Base-by-base conservation (phyloP, 352 stramenopile genomes). In the Pythium apleroticum region DNA sequence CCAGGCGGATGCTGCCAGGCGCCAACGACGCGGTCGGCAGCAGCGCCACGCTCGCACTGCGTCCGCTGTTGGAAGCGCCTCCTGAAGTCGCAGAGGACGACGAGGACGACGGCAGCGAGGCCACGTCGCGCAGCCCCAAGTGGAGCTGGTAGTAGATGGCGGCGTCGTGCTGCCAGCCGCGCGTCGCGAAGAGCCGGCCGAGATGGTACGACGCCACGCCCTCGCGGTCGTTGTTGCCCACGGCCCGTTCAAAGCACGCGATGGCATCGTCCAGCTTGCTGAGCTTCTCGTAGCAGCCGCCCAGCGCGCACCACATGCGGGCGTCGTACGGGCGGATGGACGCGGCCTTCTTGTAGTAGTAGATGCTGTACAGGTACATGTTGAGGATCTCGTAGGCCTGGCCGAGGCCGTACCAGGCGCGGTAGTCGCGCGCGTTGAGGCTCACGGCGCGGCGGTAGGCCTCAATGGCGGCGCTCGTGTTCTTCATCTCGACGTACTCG, bases 401-500 rank as follows among this genome's bases (percentile, higher is more conserved):
- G 0, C 97, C 97, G 24, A 99, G 84, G 22, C 97, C 97, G 73
- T 99, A 99, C 97, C 97, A 99, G 17, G 97, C 97, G 33, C 97
- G 85, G 77, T 99, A 99, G 71, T 99, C 97, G 24, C 90, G 80
- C 17, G 84, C 80, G 68, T 92, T 97, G 14, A 99, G 86, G 72
- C 98, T 91, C 52, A 90, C 76, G 1, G 96, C 97, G 53, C 96
- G 86, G 22, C 97, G 91, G 70, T 99, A 99, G 4, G 92, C 90
- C 76, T 99, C 97, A 56, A 99, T 97, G 15, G 97, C 97, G 10
- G 95, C 94, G 52, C 92, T 94, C 31, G 96, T 98, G 74, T 99
- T 99, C 74, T 98, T 99, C 82, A 99, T 93, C 76, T 99, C 97
- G 30, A 99, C 89, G 76, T 98, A 99, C 75, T 99, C 97, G 77